These are phyloP conservation scores for maize (Zea mays) DNA, from an alignment of 176 grass and related monocot genomes.

Conservation along the genomic window Zm-B73-REFERENCE-NAM-5.0 NC_050101.1:118969501-118970000, in stretches of 20 bases:
- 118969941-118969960: constrained; percentile 24
- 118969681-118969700: too few relatives aligned
- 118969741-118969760: not conserved
- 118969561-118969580: too few relatives aligned
- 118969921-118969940: constrained; percentile 27
- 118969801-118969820: not conserved
- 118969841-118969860: not conserved
- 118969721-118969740: not conserved
- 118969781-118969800: not conserved
- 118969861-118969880: constrained; percentile 24
- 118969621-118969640: too few relatives aligned
- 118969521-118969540: too few relatives aligned
- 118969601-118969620: too few relatives aligned
- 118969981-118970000: constrained; percentile 57
- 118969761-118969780: not conserved
- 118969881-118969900: not conserved
- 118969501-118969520: too few relatives aligned
- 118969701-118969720: too few relatives aligned
- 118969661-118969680: too few relatives aligned
- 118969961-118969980: constrained; percentile 36
- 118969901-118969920: constrained; percentile 50
- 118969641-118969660: too few relatives aligned
- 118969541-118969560: too few relatives aligned
- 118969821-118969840: not conserved
- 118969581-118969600: too few relatives aligned